Evolutionary conservation across 305 asterid genomes (phyloP).

Genomic region (Fraxinus albicans): DNA sequence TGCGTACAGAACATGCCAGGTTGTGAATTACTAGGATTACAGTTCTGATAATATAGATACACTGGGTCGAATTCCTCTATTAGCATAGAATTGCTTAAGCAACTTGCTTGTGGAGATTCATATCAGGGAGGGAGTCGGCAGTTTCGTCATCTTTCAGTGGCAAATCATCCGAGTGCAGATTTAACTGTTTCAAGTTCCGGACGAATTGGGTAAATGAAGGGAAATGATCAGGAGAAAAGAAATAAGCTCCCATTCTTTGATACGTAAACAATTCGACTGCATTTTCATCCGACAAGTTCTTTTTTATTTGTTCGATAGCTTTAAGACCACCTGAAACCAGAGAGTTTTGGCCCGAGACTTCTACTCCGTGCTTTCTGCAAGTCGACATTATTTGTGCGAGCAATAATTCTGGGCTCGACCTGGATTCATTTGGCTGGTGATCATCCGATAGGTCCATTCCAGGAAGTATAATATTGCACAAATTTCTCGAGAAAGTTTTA

Average conservation of each 20-base stretch:
- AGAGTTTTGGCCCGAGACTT: constrained; percentile 55
- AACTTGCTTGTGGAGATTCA: constrained; percentile 51
- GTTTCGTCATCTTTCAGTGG: constrained; percentile 30
- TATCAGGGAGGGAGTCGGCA: constrained; percentile 23
- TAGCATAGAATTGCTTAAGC: constrained; percentile 27
- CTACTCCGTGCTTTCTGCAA: constrained; percentile 43
- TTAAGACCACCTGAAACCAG: constrained; percentile 30
- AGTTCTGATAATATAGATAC: background rate
- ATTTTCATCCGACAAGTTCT: constrained; percentile 42
- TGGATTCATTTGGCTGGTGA: constrained; percentile 35
- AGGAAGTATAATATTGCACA: constrained; percentile 50
- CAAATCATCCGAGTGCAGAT: constrained; percentile 44
- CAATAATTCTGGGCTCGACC: constrained; percentile 57
- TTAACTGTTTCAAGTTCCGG: constrained; percentile 42
- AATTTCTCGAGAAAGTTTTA: constrained; percentile 49
- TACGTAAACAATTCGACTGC: constrained; percentile 53
- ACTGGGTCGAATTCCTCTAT: background rate
- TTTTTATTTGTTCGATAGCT: constrained; percentile 55
- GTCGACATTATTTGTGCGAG: constrained; percentile 44
- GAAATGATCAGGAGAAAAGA: constrained; percentile 83
- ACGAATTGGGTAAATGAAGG: constrained; percentile 52
- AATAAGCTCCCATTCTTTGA: constrained; percentile 87
- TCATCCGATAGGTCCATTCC: constrained; percentile 68
- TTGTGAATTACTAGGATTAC: background rate
- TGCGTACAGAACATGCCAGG: background rate